Evolutionary conservation across 352 stramenopile genomes (phyloP).

Genomic region (Phytophthora europaea): DNA sequence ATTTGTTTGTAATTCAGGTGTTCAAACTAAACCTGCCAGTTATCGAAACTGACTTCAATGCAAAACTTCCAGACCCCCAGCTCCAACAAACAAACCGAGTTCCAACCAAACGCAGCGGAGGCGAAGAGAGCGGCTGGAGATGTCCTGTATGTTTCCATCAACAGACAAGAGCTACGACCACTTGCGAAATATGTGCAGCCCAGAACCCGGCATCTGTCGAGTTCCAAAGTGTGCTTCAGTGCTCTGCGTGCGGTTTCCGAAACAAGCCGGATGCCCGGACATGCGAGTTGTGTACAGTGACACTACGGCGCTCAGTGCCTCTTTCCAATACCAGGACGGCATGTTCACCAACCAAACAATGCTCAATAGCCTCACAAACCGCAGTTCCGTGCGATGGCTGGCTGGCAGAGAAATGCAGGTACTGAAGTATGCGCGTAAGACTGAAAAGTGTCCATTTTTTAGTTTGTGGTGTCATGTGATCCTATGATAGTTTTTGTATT

Average conservation of each 20-base stretch:
- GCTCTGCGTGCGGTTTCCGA: conserved; percentile 69
- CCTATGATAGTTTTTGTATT: conserved; percentile 79
- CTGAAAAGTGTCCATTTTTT: background rate
- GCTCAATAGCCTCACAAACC: conserved; percentile 3
- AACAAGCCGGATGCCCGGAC: conserved; percentile 55
- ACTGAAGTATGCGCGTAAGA: background rate
- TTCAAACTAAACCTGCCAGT: conserved; percentile 37
- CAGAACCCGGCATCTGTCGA: conserved; percentile 70
- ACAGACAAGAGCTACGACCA: conserved; percentile 54
- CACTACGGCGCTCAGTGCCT: conserved; percentile 27
- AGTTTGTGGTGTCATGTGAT: conserved; percentile 21
- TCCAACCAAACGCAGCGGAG: conserved; percentile 18
- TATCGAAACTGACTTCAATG: conserved; percentile 34
- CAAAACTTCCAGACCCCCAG: conserved; percentile 17
- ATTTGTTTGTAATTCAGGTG: conserved; percentile 25
- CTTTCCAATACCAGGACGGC: background rate
- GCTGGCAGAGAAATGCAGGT: conserved; percentile 16
- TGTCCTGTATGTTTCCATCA: conserved; percentile 81
- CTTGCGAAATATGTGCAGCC: conserved; percentile 82
- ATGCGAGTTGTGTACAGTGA: conserved; percentile 73
- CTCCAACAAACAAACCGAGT: background rate
- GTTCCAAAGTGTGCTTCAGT: conserved; percentile 66
- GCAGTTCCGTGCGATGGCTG: conserved; percentile 27
- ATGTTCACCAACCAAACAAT: conserved; percentile 34
- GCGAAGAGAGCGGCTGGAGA: conserved; percentile 44